Evolutionary conservation across 2,329 filamentous ascomycete genomes (phyloP), one percentile per base, ranked within the genome.

Genomic region (Penicillium sp.): DNA sequence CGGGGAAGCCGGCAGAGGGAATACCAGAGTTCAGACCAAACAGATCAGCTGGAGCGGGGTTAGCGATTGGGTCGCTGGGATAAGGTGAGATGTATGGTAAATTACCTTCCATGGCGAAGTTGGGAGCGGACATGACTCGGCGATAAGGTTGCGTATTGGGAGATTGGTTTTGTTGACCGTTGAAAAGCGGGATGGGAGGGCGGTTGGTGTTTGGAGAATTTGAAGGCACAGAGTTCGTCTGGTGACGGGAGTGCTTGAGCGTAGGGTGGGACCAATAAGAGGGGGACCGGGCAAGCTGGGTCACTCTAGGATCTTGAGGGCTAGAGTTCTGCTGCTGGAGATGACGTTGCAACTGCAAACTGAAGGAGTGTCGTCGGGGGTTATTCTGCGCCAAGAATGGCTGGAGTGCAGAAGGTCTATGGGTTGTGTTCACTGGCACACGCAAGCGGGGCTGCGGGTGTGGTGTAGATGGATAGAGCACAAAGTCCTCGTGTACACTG

Each of bases 401-500:
- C 64, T 71, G 63, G 52, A 65, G 67, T 49, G 67, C 57, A 49
- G 64, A 59, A 39, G 61, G 50, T 65, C 64, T 77, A 77, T 61
- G 75, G 73, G 63, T 58, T 67, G 65, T 67, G 69, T 58, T 75
- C 67, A 60, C 64, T 39, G 59, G 67, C 66, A 67, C 67, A 69
- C 65, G 67, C 68, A 65, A 70, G 67, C 57, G 72, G 69, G 68
- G 67, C 63, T 67, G 67, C 59, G 64, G 65, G 56, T 63, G 64
- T 52, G 68, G 60, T 43, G 61, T 56, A 50, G 67, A 55, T 22
- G 74, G 76, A 63, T 70, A 79, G 54, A 79, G 75, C 54, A 77
- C 75, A 59, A 78, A 79, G 76, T 79, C 76, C 68, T 73, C 69
- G 47, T 65, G 61, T 51, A 61, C 63, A 66, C 60, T 66, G 57